Conservation (phyloP, 345 rosid species). For the Garcia nutans region DNA sequence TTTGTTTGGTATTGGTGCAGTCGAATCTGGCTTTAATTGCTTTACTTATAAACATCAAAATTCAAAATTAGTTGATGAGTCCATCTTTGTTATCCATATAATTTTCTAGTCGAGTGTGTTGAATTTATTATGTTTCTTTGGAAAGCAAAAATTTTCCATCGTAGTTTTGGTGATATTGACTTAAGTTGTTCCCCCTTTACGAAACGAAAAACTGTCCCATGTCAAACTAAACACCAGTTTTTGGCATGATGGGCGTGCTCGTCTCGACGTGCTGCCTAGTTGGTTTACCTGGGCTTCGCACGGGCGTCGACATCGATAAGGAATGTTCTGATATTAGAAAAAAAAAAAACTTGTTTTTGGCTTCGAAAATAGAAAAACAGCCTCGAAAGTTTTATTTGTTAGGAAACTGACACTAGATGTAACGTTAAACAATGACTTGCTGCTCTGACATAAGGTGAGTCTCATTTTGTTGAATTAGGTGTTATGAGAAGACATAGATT, state of each 20-base stretch:
- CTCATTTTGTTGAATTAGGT: background rate
- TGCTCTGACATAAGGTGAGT: background rate
- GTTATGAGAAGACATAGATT: background rate
- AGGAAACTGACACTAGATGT: background rate
- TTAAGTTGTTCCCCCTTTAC: background rate
- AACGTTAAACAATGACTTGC: background rate
- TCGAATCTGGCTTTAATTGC: no score
- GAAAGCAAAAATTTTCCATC: background rate
- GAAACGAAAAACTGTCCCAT: background rate
- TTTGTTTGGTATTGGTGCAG: no score
- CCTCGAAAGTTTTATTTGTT: no score
- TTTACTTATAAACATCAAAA: background rate
- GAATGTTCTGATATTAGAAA: no score
- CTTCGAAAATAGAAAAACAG: no score
- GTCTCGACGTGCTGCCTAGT: no score
- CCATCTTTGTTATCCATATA: background rate
- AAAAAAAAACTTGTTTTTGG: no score
- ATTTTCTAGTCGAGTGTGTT: background rate
- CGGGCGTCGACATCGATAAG: no score
- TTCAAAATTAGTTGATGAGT: background rate
- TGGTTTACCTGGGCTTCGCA: no score
- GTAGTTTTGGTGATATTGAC: background rate
- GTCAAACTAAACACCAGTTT: background rate
- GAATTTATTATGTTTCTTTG: background rate
- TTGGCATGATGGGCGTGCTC: no score